Conservation (phyloP, 108 stramenopile species). For the Craspedostauros australis region DNA sequence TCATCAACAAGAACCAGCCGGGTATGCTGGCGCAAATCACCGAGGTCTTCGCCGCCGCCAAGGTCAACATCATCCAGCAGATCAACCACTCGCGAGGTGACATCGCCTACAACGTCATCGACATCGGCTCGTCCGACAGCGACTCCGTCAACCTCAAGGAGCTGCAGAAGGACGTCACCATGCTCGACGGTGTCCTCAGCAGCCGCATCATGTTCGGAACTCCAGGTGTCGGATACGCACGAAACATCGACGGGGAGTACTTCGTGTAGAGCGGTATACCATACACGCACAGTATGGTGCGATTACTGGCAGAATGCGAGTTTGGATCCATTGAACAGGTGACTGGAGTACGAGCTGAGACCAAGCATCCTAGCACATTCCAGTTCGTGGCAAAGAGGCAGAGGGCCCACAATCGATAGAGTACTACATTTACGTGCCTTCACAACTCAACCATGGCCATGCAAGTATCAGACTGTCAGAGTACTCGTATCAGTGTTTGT, state of each 20-base stretch:
- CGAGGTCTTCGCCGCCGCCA: conserved; percentile 41
- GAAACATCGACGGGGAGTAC: conserved; percentile 51
- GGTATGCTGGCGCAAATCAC: conserved; percentile 56
- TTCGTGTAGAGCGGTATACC: conserved; percentile 19
- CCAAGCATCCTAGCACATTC: no score
- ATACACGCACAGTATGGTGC: no score
- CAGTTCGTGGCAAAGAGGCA: no score
- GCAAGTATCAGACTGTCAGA: no score
- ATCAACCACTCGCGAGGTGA: conserved; percentile 54
- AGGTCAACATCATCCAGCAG: conserved; percentile 69
- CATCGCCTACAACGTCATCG: conserved; percentile 73
- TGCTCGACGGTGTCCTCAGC: conserved; percentile 59
- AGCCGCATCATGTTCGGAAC: conserved; percentile 44
- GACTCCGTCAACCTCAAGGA: conserved; percentile 31
- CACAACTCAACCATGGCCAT: no score
- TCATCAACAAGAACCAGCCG: conserved; percentile 63
- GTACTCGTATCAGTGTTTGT: no score
- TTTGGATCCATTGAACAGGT: no score
- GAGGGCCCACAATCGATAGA: no score
- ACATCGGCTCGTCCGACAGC: conserved; percentile 36
- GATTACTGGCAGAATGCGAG: no score
- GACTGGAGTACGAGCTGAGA: no score
- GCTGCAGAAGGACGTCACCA: conserved; percentile 51
- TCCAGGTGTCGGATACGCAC: conserved; percentile 47
- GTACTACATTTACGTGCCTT: no score